Percentiles rank a stretch among this genome's conserved stretches.
Conservation (phyloP, 352 stramenopile genomes). For the Pythium aphanidermatum region DNA sequence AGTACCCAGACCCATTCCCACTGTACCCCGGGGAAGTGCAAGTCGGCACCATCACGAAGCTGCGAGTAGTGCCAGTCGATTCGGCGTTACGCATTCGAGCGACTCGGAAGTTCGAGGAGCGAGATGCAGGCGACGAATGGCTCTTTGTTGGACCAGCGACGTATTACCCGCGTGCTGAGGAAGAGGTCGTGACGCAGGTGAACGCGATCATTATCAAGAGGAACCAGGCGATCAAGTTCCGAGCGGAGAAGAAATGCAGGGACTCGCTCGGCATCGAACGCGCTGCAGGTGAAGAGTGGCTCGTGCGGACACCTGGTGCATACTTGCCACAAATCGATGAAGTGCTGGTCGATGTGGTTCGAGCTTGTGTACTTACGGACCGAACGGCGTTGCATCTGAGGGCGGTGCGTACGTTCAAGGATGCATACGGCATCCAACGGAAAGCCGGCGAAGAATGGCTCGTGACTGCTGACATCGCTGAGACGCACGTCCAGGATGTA, state of each 20-base stretch:
- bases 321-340: constrained; percentile 80
- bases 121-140: constrained; percentile 67
- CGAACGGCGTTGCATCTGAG: constrained; percentile 58
- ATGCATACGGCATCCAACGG: constrained; percentile 62
- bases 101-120: constrained; percentile 47
- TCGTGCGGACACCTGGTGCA: constrained; percentile 60
- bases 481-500: constrained; percentile 74
- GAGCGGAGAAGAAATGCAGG: constrained; percentile 74
- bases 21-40: constrained; percentile 68
- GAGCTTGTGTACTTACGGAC: constrained; percentile 59
- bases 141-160: constrained; percentile 66
- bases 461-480: constrained; percentile 57
- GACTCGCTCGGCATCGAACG: constrained; percentile 52
- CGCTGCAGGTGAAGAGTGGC: constrained; percentile 74
- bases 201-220: constrained; percentile 66
- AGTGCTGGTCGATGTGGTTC: constrained; percentile 48
- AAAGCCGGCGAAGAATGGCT: constrained; percentile 79
- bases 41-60: constrained; percentile 40
- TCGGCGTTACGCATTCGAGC: constrained; percentile 56
- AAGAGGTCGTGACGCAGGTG: constrained; percentile 52
- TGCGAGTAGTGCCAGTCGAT: constrained; percentile 56
- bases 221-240: constrained; percentile 78
- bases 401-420: constrained; percentile 64
- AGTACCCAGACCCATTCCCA: constrained; percentile 73
- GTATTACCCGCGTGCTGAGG: constrained; percentile 70